A percentile compares a stretch with the other conserved stretches of the same genome.
phyloP scores from a whole-genome alignment of 2,329 filamentous ascomycete genomes.

The Botrytis fabae region DNA sequence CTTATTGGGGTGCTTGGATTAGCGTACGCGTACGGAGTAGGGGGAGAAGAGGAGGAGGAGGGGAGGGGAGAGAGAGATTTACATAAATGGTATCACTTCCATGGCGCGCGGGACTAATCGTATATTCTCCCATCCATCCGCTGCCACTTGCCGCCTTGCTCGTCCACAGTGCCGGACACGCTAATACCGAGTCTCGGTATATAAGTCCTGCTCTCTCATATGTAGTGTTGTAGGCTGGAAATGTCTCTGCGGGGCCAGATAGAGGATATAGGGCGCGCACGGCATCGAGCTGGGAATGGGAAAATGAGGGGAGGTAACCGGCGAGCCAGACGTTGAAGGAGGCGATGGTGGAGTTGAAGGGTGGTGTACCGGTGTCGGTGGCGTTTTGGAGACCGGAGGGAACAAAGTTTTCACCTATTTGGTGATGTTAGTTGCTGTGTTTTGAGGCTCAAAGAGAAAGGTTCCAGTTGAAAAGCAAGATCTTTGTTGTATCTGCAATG shows the following conservation, averaged over 20 bases:
- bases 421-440: background rate
- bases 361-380: constrained; percentile 40
- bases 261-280: constrained; percentile 51
- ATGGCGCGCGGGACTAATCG: constrained; percentile 58
- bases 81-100: constrained; percentile 59
- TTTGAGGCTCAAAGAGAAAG: background rate
- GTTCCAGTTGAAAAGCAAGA: background rate
- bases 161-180: constrained; percentile 60
- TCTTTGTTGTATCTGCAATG: background rate
- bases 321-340: constrained; percentile 55
- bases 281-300: constrained; percentile 42
- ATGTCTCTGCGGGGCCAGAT: constrained; percentile 47
- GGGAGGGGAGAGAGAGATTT: background rate
- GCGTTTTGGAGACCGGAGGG: constrained; percentile 49
- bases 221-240: constrained; percentile 50
- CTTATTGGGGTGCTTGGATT: constrained; percentile 35
- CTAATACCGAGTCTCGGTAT: constrained; percentile 58
- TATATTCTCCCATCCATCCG: constrained; percentile 60
- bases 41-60: background rate
- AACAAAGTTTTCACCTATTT: constrained; percentile 58
- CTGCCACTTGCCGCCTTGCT: constrained; percentile 46
- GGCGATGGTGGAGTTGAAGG: constrained; percentile 52
- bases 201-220: constrained; percentile 56
- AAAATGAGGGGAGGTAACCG: constrained; percentile 54
- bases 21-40: no score